Percentiles rank a stretch among this genome's conserved stretches.
Conservation (phyloP, 441 rosid species). For the Arabidopsis hybrid region DNA sequence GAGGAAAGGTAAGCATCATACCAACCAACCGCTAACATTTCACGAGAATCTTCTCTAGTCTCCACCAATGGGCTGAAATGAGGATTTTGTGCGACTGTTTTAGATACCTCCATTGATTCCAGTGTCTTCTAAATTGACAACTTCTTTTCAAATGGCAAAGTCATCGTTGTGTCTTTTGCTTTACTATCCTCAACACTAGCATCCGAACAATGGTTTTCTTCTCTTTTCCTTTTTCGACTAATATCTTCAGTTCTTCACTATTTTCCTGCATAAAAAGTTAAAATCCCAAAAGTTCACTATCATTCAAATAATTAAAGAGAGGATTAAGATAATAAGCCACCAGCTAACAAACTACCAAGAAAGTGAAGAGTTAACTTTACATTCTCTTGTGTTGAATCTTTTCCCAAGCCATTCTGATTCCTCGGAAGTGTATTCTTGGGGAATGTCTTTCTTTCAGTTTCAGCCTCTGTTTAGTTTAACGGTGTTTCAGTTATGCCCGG, state of each 20-base stretch:
- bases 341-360: constrained; percentile 1
- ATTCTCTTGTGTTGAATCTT: constrained; percentile 11
- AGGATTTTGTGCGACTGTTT: constrained; percentile 60
- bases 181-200: background rate
- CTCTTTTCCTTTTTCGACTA: constrained; percentile 57
- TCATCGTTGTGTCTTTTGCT: constrained; percentile 28
- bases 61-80: constrained; percentile 63
- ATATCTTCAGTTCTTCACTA: constrained; percentile 24
- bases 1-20: constrained; percentile 60
- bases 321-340: background rate
- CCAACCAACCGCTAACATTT: constrained; percentile 74
- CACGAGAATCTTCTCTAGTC: constrained; percentile 62
- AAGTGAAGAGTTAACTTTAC: background rate
- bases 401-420: background rate
- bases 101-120: constrained; percentile 69
- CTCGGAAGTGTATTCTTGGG: background rate
- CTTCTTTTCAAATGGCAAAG: constrained; percentile 63
- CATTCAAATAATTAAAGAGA: background rate
- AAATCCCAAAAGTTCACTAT: background rate
- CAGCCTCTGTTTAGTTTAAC: background rate
- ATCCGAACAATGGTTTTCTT: constrained; percentile 24
- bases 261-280: constrained; percentile 33
- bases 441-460: background rate
- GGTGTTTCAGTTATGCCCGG: background rate
- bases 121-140: constrained; percentile 57